Evolutionary conservation across 1,284 basidiomycete species (phyloP), one percentile per base, ranked within the genome.

Genomic region (Cryptococcus floricola): DNA sequence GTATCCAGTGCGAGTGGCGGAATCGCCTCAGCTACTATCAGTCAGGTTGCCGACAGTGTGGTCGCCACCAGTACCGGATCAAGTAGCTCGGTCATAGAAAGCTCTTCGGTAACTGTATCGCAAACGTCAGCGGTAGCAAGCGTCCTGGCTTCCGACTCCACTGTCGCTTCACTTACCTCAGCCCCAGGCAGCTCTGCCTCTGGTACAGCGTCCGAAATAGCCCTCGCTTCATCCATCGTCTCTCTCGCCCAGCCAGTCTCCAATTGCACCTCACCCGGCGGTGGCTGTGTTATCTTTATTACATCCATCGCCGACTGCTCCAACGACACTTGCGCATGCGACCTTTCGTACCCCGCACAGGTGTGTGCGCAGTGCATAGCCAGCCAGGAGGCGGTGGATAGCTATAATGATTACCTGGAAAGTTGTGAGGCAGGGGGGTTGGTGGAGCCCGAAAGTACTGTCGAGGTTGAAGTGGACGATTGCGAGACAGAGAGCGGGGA

Each of bases 331-430:
- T 62, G 60, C 28, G 54, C 55, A 4, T 62, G 60, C 38, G 52
- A 41, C 13, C 27, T 59, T 18, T 51, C 57, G 5, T 55, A 43
- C 18, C 50, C 54, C 14, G 60, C 57, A 9, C 60, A 62, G 41
- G 43, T 59, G 0, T 62, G 60, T 38, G 57, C 60, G 3, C 52
- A 62, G 28, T 62, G 60, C 31, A 14, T 59, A 39, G 45, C 47
- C 16, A 47, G 34, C n/a, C 19, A 56, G 28, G 51, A 50, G 12
- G 50, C 50, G 12, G 52, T 62, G 3, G 13, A 54, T 4, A 19
- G 18, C 13, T 62, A 57, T 23, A 57, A 62, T 39, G 18, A 39
- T 8, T 59, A 47, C 38, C 44, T 62, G 27, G 19, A 53, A 14
- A 54, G 52, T 12, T 62, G 60, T 46, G 23, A 31, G 13, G 48